Conservation (phyloP, 2,329 filamentous ascomycete genomes). For the Aspergillus aculeatinus region DNA sequence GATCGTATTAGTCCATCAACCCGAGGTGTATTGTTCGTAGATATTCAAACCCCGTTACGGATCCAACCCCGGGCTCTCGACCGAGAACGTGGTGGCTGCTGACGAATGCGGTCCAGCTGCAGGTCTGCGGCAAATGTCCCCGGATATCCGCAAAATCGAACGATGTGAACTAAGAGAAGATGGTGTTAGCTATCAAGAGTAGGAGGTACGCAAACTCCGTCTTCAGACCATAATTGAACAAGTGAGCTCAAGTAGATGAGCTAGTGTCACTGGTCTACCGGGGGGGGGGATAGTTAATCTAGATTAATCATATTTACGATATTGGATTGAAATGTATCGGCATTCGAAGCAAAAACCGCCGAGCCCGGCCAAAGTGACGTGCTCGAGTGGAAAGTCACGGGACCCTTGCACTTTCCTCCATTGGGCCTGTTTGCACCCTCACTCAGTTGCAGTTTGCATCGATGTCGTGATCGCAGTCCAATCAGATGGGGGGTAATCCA, state of each 20-base stretch:
- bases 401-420: slow-evolving; percentile 29
- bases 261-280: no score
- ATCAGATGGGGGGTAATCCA: slow-evolving; percentile 38
- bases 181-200: not conserved
- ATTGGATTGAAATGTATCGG: not conserved
- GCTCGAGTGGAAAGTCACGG: slow-evolving; percentile 29
- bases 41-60: not conserved
- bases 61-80: not conserved
- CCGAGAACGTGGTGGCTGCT: not conserved
- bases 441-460: slow-evolving; percentile 32
- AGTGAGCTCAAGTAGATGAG: no score
- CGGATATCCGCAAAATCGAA: not conserved
- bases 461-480: slow-evolving; percentile 49
- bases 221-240: no score
- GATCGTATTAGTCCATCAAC: no score
- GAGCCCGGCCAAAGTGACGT: slow-evolving; percentile 25
- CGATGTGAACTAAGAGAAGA: not conserved
- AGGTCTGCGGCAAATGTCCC: not conserved
- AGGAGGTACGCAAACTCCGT: no score
- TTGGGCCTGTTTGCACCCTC: slow-evolving; percentile 31
- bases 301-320: no score
- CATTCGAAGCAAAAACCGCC: slow-evolving; percentile 24
- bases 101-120: not conserved
- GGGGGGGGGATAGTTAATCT: no score
- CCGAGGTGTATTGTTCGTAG: not conserved